Percentiles rank a stretch among this genome's conserved stretches.
Conservation (phyloP, 148 eudicot genomes). For the Euryodendron excelsum region DNA sequence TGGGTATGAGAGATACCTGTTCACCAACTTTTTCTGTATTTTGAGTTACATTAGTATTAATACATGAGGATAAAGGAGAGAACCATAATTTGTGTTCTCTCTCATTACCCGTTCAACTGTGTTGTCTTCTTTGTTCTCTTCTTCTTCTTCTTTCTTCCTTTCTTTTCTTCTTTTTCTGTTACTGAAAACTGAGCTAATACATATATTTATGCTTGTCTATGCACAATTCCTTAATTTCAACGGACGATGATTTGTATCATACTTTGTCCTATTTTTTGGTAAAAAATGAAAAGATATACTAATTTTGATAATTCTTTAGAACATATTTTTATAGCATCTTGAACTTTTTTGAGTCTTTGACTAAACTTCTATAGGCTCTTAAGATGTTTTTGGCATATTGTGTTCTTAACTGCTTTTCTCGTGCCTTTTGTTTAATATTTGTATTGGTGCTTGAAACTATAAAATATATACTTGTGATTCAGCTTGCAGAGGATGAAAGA, state of each 20-base stretch:
- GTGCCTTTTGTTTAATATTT: not conserved
- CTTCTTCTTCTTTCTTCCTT: too few species aligned
- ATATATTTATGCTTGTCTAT: not conserved
- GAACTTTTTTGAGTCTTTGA: too few species aligned
- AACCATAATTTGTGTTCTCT: too few species aligned
- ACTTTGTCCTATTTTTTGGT: not conserved
- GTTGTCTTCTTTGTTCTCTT: too few species aligned
- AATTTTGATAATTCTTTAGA: not conserved
- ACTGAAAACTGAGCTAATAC: too few species aligned
- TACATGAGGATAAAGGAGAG: too few species aligned
- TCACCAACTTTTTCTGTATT: too few species aligned
- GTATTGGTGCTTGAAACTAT: not conserved
- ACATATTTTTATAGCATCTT: not conserved
- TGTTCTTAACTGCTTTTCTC: not conserved
- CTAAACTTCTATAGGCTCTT: not conserved
- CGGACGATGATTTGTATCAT: not conserved
- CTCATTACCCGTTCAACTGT: too few species aligned
- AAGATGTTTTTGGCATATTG: conserved; percentile 7
- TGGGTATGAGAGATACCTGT: too few species aligned
- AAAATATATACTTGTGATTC: conserved; percentile 20
- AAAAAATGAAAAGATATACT: not conserved
- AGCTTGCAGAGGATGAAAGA: conserved; percentile 86
- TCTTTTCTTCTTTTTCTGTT: too few species aligned
- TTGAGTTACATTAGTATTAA: too few species aligned
- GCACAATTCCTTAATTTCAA: not conserved